A percentile compares a stretch with the other conserved stretches of the same genome.
Conservation (phyloP, 78 protist genomes). For the Tieghemostelium lacteum region DNA sequence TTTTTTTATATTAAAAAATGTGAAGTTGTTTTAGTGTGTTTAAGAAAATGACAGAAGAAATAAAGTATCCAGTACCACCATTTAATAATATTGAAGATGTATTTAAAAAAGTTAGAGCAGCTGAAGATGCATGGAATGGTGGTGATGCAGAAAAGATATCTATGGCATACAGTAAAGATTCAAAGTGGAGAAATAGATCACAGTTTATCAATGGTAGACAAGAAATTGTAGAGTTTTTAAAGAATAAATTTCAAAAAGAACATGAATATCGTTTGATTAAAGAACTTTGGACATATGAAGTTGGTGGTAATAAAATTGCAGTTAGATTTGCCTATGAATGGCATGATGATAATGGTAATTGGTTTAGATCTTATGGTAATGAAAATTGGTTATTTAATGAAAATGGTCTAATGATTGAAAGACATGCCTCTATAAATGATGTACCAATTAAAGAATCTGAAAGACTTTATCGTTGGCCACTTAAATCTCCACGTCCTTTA, state of each 20-base stretch:
- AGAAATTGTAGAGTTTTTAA: constrained; percentile 57
- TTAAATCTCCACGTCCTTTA: constrained; percentile 11
- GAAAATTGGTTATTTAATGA: constrained; percentile 82
- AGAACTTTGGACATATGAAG: constrained; percentile 68
- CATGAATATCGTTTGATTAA: constrained; percentile 76
- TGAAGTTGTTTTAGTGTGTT: no score
- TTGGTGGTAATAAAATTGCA: constrained; percentile 54
- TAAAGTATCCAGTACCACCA: constrained; percentile 80
- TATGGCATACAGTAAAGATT: constrained; percentile 60
- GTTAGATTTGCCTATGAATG: constrained; percentile 84
- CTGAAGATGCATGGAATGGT: constrained; percentile 89
- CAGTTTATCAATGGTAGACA: constrained; percentile 65
- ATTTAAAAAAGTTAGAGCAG: constrained; percentile 65
- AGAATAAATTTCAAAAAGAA: constrained; percentile 73
- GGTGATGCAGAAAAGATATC: constrained; percentile 41
- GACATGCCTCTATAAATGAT: constrained; percentile 82
- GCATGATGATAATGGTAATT: constrained; percentile 27
- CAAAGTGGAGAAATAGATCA: constrained; percentile 82
- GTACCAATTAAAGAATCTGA: constrained; percentile 19
- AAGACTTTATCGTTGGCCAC: constrained; percentile 61
- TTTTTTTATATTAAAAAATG: no score
- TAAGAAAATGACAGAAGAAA: background rate
- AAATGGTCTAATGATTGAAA: constrained; percentile 50
- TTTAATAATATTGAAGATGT: constrained; percentile 59
- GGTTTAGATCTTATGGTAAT: constrained; percentile 83